A percentile compares a stretch with the other conserved stretches of the same genome.
These are phyloP conservation scores for Neofusicoccum kwambonambiense DNA, from an alignment of 2,329 filamentous ascomycete genomes.

Conservation along the genomic window DNA sequence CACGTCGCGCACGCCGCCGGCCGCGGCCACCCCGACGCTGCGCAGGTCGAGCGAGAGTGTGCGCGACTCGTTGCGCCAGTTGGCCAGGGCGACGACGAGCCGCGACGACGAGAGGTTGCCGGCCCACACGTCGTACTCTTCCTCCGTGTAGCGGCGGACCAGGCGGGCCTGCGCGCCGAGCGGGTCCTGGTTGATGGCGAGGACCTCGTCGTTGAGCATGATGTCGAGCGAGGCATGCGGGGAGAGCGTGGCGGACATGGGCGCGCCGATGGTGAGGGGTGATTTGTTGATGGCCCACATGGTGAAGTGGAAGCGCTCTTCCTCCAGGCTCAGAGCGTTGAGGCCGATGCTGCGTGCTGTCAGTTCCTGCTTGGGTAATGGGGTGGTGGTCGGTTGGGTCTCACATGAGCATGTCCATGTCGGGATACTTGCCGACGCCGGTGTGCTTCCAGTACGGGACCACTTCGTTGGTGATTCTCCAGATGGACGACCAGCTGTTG, in stretches of 20 bases:
- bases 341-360: conserved; percentile 2
- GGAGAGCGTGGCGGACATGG: conserved; percentile 11
- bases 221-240: conserved; percentile 21
- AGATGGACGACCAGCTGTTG: conserved; percentile 8
- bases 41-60: conserved; percentile 26
- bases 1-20: conserved; percentile 25
- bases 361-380: neutral
- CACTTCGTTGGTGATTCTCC: conserved; percentile 36
- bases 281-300: conserved; percentile 50
- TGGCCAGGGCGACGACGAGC: conserved; percentile 37
- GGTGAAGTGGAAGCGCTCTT: conserved; percentile 47
- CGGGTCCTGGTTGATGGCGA: conserved; percentile 59
- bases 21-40: conserved; percentile 32
- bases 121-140: conserved; percentile 39
- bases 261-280: conserved; percentile 44
- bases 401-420: conserved; percentile 16
- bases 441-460: conserved; percentile 32
- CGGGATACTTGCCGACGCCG: conserved; percentile 27
- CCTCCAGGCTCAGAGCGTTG: conserved; percentile 22
- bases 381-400: neutral
- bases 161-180: conserved; percentile 54
- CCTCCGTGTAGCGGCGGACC: conserved; percentile 39
- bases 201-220: conserved; percentile 52
- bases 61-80: conserved; percentile 36
- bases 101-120: conserved; percentile 37